phyloP scores from a whole-genome alignment of 2,329 filamentous ascomycete genomes.

The Sporothrix brunneoviolacea region DNA sequence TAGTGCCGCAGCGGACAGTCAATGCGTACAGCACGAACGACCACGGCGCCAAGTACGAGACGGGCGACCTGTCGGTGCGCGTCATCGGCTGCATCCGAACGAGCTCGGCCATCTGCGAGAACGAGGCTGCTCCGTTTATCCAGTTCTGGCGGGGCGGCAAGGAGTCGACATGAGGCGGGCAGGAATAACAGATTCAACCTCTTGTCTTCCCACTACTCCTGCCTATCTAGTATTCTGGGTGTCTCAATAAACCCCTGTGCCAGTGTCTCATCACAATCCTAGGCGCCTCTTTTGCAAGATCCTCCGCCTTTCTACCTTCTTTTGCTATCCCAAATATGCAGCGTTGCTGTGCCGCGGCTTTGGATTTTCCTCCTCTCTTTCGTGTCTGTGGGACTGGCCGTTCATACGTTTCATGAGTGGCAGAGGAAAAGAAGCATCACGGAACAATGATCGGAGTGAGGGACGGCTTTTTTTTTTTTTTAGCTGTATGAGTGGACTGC shows the following conservation, averaged over 20 bases:
- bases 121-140: conserved; percentile 54
- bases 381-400: not conserved
- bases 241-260: too few relatives aligned
- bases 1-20: conserved; percentile 79
- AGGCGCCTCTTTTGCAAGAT: too few relatives aligned
- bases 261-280: too few relatives aligned
- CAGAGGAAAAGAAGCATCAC: too few relatives aligned
- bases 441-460: too few relatives aligned
- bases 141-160: conserved; percentile 38
- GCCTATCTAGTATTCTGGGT: too few relatives aligned
- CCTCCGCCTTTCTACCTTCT: too few relatives aligned
- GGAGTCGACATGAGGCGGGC: not conserved
- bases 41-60: conserved; percentile 61
- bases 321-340: too few relatives aligned
- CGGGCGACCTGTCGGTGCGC: conserved; percentile 78
- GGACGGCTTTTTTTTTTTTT: not conserved
- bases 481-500: not conserved
- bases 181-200: not conserved
- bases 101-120: conserved; percentile 58
- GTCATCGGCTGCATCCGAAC: conserved; percentile 64
- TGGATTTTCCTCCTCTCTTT: not conserved
- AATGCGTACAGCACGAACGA: conserved; percentile 64
- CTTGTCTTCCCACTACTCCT: not conserved
- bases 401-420: too few relatives aligned
- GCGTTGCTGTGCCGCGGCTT: too few relatives aligned